These are phyloP conservation scores for Ensete glaucum DNA, from an alignment of 176 grass and related monocot species.

Conservation along the genomic window DNA sequence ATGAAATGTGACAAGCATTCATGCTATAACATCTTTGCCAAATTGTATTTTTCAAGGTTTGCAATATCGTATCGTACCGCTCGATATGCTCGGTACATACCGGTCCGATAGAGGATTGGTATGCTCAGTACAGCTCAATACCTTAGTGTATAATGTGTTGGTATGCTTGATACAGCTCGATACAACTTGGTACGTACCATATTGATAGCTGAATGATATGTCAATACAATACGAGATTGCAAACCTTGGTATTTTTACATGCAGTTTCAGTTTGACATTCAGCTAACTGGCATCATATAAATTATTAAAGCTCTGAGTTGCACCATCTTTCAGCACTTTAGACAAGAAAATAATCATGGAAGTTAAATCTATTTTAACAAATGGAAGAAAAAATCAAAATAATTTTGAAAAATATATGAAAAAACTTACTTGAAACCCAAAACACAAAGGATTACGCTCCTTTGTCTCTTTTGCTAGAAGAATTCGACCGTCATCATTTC, in stretches of 20 bases:
- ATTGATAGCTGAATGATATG: no score
- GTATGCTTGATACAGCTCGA: no score
- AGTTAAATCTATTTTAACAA: neutral
- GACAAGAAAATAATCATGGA: neutral
- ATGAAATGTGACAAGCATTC: neutral
- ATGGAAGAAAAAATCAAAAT: neutral
- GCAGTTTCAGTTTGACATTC: neutral
- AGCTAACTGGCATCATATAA: neutral
- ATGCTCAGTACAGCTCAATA: no score
- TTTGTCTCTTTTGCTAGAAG: conserved; percentile 67
- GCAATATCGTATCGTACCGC: no score
- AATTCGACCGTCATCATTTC: conserved; percentile 28
- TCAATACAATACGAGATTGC: no score
- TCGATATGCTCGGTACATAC: no score
- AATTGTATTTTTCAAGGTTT: no score
- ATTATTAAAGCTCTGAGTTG: neutral
- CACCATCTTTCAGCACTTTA: neutral
- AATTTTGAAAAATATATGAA: neutral
- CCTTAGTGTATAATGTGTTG: no score
- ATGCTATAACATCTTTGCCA: neutral
- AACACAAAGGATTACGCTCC: conserved; percentile 60
- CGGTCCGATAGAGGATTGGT: no score
- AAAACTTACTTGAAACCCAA: conserved; percentile 63
- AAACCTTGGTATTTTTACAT: neutral
- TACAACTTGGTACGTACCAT: no score